Evolutionary conservation across 768 basidiomycete genomes (phyloP).

Genomic region (Serendipita indica): DNA sequence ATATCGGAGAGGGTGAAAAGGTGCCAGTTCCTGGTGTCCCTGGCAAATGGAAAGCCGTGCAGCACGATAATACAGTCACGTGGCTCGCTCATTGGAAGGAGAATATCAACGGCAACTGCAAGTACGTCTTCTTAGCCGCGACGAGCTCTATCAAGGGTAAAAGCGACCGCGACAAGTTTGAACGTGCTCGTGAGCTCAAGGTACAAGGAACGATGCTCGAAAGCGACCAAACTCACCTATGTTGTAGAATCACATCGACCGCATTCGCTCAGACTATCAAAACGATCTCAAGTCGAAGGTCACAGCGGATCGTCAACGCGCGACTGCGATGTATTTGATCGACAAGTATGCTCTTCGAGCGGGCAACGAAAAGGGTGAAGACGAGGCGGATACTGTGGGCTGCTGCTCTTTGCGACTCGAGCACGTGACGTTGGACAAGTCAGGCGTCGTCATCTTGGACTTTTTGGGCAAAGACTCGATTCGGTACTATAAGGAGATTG

Average conservation of each 20-base stretch:
- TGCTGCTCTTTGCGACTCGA: constrained; percentile 96
- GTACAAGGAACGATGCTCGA: constrained; percentile 30
- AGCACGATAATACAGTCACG: constrained; percentile 91
- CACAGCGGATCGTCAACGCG: constrained; percentile 89
- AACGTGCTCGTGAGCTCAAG: constrained; percentile 94
- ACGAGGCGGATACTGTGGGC: constrained; percentile 97
- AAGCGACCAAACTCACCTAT: no score
- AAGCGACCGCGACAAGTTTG: constrained; percentile 94
- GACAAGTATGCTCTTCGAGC: constrained; percentile 94
- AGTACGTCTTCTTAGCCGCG: constrained; percentile 97
- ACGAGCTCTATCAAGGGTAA: constrained; percentile 96
- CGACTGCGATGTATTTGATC: constrained; percentile 99
- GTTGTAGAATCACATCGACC: constrained; percentile 69
- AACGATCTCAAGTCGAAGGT: constrained; percentile 75
- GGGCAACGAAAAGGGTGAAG: constrained; percentile 98
- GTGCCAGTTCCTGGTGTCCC: constrained; percentile 82
- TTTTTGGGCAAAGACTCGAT: constrained; percentile 99
- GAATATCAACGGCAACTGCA: constrained; percentile 88
- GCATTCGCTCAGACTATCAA: constrained; percentile 79
- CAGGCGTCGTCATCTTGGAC: constrained; percentile 83
- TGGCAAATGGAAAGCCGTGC: constrained; percentile 77
- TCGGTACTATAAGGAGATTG: constrained; percentile 83
- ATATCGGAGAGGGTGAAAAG: constrained; percentile 65
- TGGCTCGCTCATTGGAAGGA: constrained; percentile 99
- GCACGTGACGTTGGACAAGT: constrained; percentile 71